phyloP scores from a whole-genome alignment of 495 filamentous ascomycete genomes.

The Xylaria palmicola region DNA sequence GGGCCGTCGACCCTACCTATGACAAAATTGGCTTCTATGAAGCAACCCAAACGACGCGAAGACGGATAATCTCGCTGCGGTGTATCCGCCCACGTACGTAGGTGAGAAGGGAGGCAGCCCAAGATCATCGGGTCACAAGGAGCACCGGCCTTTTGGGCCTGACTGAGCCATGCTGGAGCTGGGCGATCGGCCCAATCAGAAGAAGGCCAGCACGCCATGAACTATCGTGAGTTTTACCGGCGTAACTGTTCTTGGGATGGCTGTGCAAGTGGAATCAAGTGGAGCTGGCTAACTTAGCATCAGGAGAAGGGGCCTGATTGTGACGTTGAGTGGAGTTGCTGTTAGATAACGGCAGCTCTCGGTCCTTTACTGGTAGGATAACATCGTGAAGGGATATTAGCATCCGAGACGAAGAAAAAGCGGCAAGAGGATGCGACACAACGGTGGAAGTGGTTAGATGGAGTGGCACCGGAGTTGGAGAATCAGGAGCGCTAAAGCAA shows the following conservation, averaged over 20 bases:
- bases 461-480: not conserved
- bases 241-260: not conserved
- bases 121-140: not conserved
- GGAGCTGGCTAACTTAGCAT: not conserved
- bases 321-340: not conserved
- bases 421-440: not conserved
- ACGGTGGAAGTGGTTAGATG: not conserved
- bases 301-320: not conserved
- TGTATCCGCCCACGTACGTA: not conserved
- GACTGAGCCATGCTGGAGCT: not conserved
- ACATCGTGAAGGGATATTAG: not conserved
- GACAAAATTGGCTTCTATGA: not conserved
- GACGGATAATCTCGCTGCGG: constrained; percentile 5
- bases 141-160: not conserved
- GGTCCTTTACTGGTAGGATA: not conserved
- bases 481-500: not conserved
- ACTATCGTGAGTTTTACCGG: not conserved
- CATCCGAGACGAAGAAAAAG: not conserved
- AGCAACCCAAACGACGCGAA: not conserved
- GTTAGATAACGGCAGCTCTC: not conserved
- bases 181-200: not conserved
- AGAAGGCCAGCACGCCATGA: not conserved
- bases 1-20: constrained; percentile 8
- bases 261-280: constrained; percentile 3
- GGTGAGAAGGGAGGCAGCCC: not conserved